Base-by-base conservation (phyloP, 1,284 basidiomycete genomes). In the Ceratobasidium theobromae region DNA sequence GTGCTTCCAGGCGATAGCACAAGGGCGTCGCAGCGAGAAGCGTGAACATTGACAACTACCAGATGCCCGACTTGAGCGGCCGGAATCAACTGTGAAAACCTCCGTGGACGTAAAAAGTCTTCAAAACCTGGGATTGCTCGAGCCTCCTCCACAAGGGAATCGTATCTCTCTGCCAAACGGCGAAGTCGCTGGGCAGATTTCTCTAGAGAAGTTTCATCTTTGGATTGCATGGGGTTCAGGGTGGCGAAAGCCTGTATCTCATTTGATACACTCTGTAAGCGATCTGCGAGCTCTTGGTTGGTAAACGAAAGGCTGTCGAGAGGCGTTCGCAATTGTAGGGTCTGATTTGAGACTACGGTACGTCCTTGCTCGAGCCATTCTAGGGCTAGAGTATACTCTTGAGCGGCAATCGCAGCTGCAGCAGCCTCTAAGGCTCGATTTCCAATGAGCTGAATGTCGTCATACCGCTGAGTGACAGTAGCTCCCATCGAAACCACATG, bases 111-210 rank as follows among this genome's bases (percentile, higher is more conserved):
- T 27, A 68, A 16, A 27, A 68, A 66, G 18, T 48, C 21, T n/a
- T 52, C 30, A 30, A 66, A 65, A 6, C 60, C 53, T 14, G 67
- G 64, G 14, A 48, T n/a, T 4, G 12, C n/a, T 5, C 62, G 70
- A 21, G 48, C 51, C 12, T 70, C 33, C 12, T 65, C 32, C 16
- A 72, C 9, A 2, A 71, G 58, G 11, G 14, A 32, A 23, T 73
- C 68, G 40, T 62, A 70, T 48, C 70, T 32, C 14, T 43, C 43
- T 16, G 69, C 69, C 11, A 72, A 35, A 12, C 30, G n/a, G 14
- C 53, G 62, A 21, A 70, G 67, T 14, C 53, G 48, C 41, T 51
- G 67, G 35, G 33, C 55, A 16, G 14, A 53, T 23, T 55, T 46
- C 67, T 65, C 51, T 6, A 38, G 8, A 21, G 14, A 3, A 3